Evolutionary conservation across 2,329 filamentous ascomycete species (phyloP).

Genomic region (Aspergillus pseudonomiae): DNA sequence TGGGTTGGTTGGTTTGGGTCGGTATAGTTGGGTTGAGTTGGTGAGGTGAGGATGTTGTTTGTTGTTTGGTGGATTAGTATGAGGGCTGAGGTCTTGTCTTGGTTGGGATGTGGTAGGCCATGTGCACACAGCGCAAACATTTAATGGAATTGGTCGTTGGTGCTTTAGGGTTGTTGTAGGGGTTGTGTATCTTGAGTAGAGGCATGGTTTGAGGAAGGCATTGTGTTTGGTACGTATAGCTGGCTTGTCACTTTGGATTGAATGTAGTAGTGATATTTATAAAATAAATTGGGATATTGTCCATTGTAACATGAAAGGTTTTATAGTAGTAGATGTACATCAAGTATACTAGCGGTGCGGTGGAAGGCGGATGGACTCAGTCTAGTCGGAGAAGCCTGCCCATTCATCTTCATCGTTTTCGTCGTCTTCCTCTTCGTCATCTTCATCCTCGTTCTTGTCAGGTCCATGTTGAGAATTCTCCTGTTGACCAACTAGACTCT

Average conservation of each 20-base stretch:
- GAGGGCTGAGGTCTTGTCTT: no score
- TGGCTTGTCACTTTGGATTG: no score
- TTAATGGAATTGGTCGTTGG: background rate
- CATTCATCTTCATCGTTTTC: slow-evolving; percentile 37
- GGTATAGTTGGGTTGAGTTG: no score
- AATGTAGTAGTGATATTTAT: no score
- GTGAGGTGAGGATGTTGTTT: background rate
- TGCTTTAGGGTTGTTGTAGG: background rate
- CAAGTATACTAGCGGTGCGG: background rate
- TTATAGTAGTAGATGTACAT: background rate
- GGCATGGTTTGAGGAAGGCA: background rate
- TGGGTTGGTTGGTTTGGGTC: background rate
- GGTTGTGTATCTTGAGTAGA: background rate
- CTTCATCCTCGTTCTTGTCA: slow-evolving; percentile 12
- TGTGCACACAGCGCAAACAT: background rate
- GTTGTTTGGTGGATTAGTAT: background rate
- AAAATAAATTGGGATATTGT: no score
- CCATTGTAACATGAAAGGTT: background rate
- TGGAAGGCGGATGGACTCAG: background rate
- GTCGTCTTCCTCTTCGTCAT: slow-evolving; percentile 18
- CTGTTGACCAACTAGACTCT: slow-evolving; percentile 39
- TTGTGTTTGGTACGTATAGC: no score
- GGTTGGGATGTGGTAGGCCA: no score
- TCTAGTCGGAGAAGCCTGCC: slow-evolving; percentile 48
- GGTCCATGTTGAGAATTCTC: slow-evolving; percentile 15